Conservation (phyloP, 2,329 filamentous ascomycete species). For the Talaromyces marneffei region DNA sequence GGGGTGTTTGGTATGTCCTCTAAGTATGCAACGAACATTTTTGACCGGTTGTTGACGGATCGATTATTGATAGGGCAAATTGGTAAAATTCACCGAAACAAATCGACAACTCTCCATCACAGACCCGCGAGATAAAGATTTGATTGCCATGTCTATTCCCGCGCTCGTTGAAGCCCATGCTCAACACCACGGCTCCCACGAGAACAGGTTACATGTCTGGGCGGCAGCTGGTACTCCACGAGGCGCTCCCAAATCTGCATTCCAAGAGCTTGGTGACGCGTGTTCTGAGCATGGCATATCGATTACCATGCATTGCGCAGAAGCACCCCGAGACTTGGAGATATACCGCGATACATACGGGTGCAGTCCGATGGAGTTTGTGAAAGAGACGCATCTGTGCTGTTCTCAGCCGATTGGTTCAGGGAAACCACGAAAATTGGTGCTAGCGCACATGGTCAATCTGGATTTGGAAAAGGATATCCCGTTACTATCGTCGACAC, state of each 20-base stretch:
- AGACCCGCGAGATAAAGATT: constrained; percentile 25
- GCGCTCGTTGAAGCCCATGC: constrained; percentile 21
- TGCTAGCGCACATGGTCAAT: constrained; percentile 48
- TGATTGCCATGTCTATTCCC: constrained; percentile 24
- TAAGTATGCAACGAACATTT: too few species aligned
- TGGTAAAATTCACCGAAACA: constrained; percentile 23
- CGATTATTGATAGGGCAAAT: not conserved
- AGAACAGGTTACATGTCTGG: constrained; percentile 48
- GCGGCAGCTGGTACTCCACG: constrained; percentile 41
- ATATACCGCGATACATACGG: constrained; percentile 25
- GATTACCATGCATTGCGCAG: constrained; percentile 44
- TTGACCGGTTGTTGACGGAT: not conserved
- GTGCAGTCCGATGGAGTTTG: constrained; percentile 34
- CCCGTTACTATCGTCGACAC: constrained; percentile 30
- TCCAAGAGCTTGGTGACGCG: constrained; percentile 33
- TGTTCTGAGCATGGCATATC: constrained; percentile 35
- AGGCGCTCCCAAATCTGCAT: constrained; percentile 33
- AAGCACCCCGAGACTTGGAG: constrained; percentile 27
- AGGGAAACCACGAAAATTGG: constrained; percentile 26
- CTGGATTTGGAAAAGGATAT: constrained; percentile 37
- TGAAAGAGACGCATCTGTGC: constrained; percentile 27
- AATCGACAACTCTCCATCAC: constrained; percentile 24
- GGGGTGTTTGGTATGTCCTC: constrained; percentile 25
- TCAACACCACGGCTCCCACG: constrained; percentile 22
- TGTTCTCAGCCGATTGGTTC: not conserved